Conservation (phyloP, 1,284 basidiomycete genomes). For the Taiwanofungus camphoratus region DNA sequence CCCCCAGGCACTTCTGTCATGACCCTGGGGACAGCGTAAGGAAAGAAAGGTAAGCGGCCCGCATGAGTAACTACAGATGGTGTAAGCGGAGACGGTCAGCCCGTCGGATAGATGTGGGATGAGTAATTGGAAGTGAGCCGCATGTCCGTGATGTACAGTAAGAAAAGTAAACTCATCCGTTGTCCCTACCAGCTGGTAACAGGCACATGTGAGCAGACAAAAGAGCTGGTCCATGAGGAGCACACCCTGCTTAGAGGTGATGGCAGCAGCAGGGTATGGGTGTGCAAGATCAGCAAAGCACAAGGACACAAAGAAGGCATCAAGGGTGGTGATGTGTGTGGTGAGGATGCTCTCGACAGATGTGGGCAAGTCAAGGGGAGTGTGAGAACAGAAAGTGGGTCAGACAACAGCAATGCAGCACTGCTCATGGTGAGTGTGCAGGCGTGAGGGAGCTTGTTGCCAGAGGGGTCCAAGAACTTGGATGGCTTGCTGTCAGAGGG, state of each 20-base stretch:
- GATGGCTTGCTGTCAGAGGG: too few relatives aligned
- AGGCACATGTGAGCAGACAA: conserved; percentile 57
- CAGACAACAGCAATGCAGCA: conserved; percentile 12
- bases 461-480: too few relatives aligned
- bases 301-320: conserved; percentile 69
- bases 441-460: conserved; percentile 12
- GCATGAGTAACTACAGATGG: too few relatives aligned
- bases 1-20: too few relatives aligned
- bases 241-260: conserved; percentile 88
- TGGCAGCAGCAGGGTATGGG: conserved; percentile 72
- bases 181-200: too few relatives aligned
- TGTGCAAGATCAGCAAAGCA: conserved; percentile 73
- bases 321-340: conserved; percentile 56
- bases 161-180: too few relatives aligned
- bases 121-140: too few relatives aligned
- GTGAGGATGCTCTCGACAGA: conserved; percentile 66
- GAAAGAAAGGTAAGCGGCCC: too few relatives aligned
- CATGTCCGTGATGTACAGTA: too few relatives aligned
- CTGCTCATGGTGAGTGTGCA: conserved; percentile 3
- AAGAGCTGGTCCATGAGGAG: conserved; percentile 83
- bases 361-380: conserved; percentile 65
- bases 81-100: too few relatives aligned
- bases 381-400: conserved; percentile 13
- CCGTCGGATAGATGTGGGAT: too few relatives aligned
- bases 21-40: too few relatives aligned